Evolutionary conservation across 371 early-diverging fungal species (phyloP), one percentile per base, ranked within the genome.

Genomic region (Rhizomucor miehei): DNA sequence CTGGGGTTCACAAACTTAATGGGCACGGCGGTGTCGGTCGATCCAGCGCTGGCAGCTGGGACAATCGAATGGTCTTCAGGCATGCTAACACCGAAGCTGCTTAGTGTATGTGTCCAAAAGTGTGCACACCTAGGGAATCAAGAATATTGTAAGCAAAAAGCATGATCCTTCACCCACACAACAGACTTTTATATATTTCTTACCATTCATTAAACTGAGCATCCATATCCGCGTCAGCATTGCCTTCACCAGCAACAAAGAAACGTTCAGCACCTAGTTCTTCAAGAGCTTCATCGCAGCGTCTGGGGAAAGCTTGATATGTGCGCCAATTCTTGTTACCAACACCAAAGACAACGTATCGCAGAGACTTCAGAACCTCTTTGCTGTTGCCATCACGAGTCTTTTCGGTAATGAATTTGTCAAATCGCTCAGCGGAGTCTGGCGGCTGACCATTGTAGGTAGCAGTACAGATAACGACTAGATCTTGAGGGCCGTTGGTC

Each of bases 291-390:
- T 52, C 50, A 49, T 73, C 66, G 8, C 80, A 63, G 47, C 69
- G 71, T 44, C 50, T 54, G 23, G 84, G 84, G 65, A 83, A 83
- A 9, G 59, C 56, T 54, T 81, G 82, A 38, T 75, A 83, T 6
- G 84, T 83, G 23, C 80, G 61, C 84, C 84, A 83, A 54, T 83
- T 75, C 57, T 69, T 69, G 67, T 84, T 84, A 55, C 77, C 77
- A 2, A 77, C 57, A 51, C 84, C 84, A 66, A 81, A 82, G 12
- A 84, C 81, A 37, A 76, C 59, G 51, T 62, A 84, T 11, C 60
- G 52, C 4, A 80, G 43, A 17, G 79, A 75, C 4, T 64, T 54
- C 2, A 73, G 46, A 0, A 67, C 8, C 3, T 29, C 29, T 11
- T 52, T 57, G 50, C 62, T 65, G 19, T 66, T 48, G 12, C 54